Conservation (phyloP, 164 flowering plant genomes). For the Sedum album region DNA sequence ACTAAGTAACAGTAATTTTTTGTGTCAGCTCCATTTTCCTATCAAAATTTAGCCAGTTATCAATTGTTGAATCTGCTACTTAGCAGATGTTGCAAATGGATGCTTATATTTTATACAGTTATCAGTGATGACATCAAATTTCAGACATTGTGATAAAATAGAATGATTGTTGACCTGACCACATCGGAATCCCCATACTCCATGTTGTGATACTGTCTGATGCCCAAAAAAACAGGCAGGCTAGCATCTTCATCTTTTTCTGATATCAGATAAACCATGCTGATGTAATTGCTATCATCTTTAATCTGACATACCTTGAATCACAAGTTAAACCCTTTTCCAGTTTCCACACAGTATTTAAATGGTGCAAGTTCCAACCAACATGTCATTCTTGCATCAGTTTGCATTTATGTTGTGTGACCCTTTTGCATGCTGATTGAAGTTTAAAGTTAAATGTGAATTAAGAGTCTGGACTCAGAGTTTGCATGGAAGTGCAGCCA, state of each 20-base stretch:
- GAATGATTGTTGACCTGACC: not conserved
- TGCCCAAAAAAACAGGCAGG: not conserved
- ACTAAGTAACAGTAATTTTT: too few relatives aligned
- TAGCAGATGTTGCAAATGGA: not conserved
- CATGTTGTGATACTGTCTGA: not conserved
- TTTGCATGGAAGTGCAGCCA: not conserved
- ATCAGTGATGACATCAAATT: not conserved
- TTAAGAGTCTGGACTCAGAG: too few relatives aligned
- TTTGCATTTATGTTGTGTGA: not conserved
- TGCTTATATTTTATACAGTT: too few relatives aligned
- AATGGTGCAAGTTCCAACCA: not conserved
- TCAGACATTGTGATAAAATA: not conserved
- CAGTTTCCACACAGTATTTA: too few relatives aligned
- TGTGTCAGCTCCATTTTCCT: too few relatives aligned
- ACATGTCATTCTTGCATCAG: not conserved
- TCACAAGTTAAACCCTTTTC: not conserved
- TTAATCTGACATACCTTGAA: not conserved
- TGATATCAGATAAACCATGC: not conserved
- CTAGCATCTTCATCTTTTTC: not conserved
- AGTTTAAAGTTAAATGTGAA: not conserved
- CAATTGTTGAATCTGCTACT: not conserved
- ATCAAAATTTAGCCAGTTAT: too few relatives aligned
- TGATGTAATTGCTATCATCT: not conserved
- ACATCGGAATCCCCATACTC: not conserved
- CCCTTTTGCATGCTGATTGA: not conserved